A percentile compares a stretch with the other conserved stretches of the same genome.
phyloP scores from a whole-genome alignment of 257 asterid genomes.

The Pogostemon cablin region DNA sequence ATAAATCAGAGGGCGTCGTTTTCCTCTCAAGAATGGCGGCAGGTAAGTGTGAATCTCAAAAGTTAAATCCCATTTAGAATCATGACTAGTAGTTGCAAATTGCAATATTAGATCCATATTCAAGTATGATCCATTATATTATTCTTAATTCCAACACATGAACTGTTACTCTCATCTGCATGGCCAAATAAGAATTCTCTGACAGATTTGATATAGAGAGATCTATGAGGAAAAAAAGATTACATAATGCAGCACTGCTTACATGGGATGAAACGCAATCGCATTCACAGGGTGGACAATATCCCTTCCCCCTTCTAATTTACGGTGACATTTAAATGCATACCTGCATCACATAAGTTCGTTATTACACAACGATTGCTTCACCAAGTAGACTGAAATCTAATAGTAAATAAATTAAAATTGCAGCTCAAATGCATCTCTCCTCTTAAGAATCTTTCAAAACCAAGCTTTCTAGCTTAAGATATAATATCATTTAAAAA shows the following conservation, averaged over 20 bases:
- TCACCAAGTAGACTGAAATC: background rate
- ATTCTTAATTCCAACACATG: background rate
- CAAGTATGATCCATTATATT: background rate
- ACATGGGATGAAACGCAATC: conserved; percentile 92
- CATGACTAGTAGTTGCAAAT: background rate
- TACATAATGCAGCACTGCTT: conserved; percentile 42
- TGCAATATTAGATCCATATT: background rate
- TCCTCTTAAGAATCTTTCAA: background rate
- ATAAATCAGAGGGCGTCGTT: background rate
- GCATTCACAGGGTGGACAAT: conserved; percentile 89
- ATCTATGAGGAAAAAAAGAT: background rate
- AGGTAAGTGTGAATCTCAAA: background rate
- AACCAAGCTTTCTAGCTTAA: background rate
- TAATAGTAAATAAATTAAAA: background rate
- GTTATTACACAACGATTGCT: conserved; percentile 2
- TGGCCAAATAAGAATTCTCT: background rate
- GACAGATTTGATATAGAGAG: background rate
- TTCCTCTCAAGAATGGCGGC: background rate
- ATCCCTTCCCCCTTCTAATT: conserved; percentile 84
- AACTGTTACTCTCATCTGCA: background rate
- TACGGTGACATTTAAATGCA: conserved; percentile 90
- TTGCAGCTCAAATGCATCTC: background rate
- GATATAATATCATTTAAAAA: background rate
- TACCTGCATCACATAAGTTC: conserved; percentile 52
- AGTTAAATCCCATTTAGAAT: background rate